These are phyloP conservation scores for Colletotrichum horii DNA, from an alignment of 2,329 filamentous ascomycete species.

Conservation along the genomic window DNA sequence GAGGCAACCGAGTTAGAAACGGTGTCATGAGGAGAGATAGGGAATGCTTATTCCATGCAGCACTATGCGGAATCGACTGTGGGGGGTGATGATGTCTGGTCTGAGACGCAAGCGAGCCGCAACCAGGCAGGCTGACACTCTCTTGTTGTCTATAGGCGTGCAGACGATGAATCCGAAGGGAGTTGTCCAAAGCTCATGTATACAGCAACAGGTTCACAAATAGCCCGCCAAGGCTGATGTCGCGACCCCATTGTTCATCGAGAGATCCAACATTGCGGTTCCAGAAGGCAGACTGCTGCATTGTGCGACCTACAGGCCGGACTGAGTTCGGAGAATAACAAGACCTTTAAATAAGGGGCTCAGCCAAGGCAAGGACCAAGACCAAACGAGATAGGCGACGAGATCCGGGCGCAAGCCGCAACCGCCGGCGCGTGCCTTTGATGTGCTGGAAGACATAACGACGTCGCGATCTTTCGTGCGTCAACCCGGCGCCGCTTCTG, in stretches of 20 bases:
- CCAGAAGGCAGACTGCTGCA: not conserved
- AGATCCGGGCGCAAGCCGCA: conserved; percentile 13
- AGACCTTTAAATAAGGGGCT: not conserved
- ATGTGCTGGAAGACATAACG: not conserved
- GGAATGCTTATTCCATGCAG: not conserved
- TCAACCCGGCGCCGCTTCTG: not conserved
- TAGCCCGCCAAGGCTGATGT: not conserved
- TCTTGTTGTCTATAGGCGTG: not conserved
- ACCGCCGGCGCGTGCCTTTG: not conserved
- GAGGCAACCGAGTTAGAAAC: not conserved
- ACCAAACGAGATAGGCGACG: conserved; percentile 6
- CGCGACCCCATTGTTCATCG: not conserved
- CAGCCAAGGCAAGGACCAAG: not conserved
- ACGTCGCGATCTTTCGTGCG: not conserved
- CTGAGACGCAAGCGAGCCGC: not conserved
- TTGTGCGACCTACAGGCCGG: not conserved
- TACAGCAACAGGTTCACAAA: not conserved
- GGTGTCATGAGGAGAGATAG: not conserved
- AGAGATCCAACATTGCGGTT: not conserved
- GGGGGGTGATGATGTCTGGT: not conserved
- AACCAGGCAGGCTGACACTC: not conserved
- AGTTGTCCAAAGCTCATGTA: not conserved
- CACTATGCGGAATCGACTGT: not conserved
- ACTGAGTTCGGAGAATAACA: not conserved
- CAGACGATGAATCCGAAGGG: not conserved